Evolutionary conservation across 192 early-diverging fungal species (phyloP), one percentile per base, ranked within the genome.

Genomic region (Dissophora ornata): DNA sequence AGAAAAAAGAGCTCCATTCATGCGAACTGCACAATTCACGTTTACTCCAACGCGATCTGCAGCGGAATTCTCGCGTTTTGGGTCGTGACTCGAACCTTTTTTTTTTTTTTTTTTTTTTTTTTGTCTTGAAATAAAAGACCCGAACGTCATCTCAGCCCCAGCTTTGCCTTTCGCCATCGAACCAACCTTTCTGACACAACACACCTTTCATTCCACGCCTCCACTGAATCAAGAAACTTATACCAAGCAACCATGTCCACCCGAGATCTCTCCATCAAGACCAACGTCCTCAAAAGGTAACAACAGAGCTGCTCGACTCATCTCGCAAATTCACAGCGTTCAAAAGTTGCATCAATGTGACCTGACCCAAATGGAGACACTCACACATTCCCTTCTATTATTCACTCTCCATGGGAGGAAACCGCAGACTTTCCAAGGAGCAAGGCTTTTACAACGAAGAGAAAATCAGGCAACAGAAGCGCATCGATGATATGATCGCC

Each of bases 201-300:
- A 52, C 50, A 41, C 12, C 11, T 48, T 15, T 41, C n/a, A 32
- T 32, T 32, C 44, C n/a, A 45, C 44, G 2, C 42, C 12, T 15
- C 28, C 30, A 18, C 22, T 10, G 28, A 10, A 12, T 21, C n/a
- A 25, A 38, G 9, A 38, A 22, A n/a, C 12, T 21, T 29, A 52
- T 41, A 19, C 18, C 40, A 45, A 22, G 11, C 4, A 44, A 70
- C 21, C 12, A 85, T 87, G 84, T 79, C 84, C 15, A 58, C 84
- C 28, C 64, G 83, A 42, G 82, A 87, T 58, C 67, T 89, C n/a
- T 82, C 80, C 57, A 89, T 89, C 56, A 89, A 87, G 54, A 87
- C 86, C 48, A 81, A 81, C 61, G 78, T 84, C 54, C 80, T 87
- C 36, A 89, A 87, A 62, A 84, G 87, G 87, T 89, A 82, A 64